Conservation (phyloP, 2,329 filamentous ascomycete species). For the Fusarium luffae region DNA sequence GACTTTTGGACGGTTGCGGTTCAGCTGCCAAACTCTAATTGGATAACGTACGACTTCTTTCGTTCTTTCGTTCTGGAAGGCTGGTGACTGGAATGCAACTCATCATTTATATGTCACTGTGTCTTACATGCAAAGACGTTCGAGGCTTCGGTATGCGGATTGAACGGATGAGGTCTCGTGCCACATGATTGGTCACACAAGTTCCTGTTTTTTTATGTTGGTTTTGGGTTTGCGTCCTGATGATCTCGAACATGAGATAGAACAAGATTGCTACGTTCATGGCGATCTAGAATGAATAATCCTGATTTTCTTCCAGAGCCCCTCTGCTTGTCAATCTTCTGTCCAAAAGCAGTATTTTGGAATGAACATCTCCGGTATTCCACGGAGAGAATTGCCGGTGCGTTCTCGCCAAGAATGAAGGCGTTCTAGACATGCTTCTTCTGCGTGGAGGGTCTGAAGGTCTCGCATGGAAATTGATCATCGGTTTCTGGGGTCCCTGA, state of each 20-base stretch:
- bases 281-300: background rate
- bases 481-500: background rate
- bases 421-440: background rate
- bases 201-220: background rate
- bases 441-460: background rate
- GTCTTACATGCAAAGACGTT: background rate
- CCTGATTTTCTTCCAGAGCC: background rate
- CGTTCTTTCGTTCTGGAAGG: background rate
- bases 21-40: background rate
- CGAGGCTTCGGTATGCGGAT: background rate
- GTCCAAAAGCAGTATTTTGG: background rate
- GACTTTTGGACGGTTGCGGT: slow-evolving; percentile 9
- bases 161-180: background rate
- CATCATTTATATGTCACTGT: background rate
- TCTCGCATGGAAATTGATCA: background rate
- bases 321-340: background rate
- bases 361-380: background rate
- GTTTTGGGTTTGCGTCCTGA: background rate
- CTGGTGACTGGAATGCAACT: background rate
- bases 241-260: background rate
- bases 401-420: background rate
- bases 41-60: background rate
- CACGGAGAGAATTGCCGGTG: background rate
- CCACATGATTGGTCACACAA: background rate
- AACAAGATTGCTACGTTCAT: background rate